phyloP scores from a whole-genome alignment of 2,329 filamentous ascomycete species.

The Diaporthe humulicola region DNA sequence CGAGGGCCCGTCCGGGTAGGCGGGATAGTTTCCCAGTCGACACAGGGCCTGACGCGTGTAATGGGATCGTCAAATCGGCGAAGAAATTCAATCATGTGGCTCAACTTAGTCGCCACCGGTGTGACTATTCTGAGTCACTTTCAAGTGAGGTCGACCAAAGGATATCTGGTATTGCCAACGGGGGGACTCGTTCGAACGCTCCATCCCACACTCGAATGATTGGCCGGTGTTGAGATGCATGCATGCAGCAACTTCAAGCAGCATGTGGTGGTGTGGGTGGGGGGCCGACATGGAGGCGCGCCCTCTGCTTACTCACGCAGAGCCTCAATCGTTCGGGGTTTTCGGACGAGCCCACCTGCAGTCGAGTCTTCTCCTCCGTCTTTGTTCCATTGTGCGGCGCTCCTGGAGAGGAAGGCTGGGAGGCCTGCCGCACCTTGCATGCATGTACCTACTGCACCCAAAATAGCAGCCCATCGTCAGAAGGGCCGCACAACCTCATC shows the following conservation, averaged over 20 bases:
- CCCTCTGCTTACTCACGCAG: conserved; percentile 24
- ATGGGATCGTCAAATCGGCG: conserved; percentile 7
- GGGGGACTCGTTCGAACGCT: not conserved
- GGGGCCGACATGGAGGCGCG: not conserved
- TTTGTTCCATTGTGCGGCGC: not conserved
- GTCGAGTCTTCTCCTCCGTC: not conserved
- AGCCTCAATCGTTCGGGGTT: conserved; percentile 32
- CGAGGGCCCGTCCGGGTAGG: conserved; percentile 4
- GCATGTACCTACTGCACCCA: conserved; percentile 16
- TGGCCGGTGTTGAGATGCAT: conserved; percentile 23
- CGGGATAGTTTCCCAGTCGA: conserved; percentile 1
- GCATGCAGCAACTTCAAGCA: conserved; percentile 24
- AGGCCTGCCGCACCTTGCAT: not conserved
- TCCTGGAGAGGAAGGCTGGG: not conserved
- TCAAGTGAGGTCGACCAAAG: not conserved
- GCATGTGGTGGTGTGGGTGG: conserved; percentile 10
- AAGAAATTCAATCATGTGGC: conserved; percentile 28
- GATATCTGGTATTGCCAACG: conserved; percentile 13
- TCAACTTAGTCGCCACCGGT: conserved; percentile 23
- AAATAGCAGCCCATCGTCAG: not conserved
- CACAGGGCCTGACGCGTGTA: conserved; percentile 21
- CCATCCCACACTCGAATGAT: not conserved
- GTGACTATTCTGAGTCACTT: conserved; percentile 21
- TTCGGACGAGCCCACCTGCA: conserved; percentile 18
- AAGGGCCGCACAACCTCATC: conserved; percentile 2